phyloP scores from a whole-genome alignment of 345 rosid genomes.

The Moringa oleifera region DNA sequence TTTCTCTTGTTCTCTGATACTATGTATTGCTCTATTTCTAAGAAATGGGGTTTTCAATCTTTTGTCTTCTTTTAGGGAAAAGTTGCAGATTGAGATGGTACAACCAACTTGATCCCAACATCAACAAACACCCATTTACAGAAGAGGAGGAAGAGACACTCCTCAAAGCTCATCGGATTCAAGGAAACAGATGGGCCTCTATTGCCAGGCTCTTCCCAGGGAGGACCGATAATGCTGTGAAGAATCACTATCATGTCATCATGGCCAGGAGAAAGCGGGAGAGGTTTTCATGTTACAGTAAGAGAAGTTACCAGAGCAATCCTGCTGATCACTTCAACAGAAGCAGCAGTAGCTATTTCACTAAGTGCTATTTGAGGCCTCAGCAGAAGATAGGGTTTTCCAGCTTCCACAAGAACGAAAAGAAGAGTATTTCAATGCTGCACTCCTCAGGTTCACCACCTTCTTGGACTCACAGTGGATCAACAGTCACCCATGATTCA shows the following conservation, averaged over 20 bases:
- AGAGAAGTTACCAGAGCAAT: background rate
- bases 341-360: conserved; percentile 6
- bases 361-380: background rate
- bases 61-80: conserved; percentile 33
- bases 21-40: background rate
- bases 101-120: conserved; percentile 69
- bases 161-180: conserved; percentile 47
- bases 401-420: background rate
- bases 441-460: conserved; percentile 4
- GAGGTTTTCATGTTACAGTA: conserved; percentile 20
- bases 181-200: conserved; percentile 62
- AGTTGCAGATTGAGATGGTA: conserved; percentile 78
- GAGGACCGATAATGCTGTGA: conserved; percentile 67
- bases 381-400: conserved; percentile 20
- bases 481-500: conserved; percentile 16
- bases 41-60: background rate
- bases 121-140: conserved; percentile 55
- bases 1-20: background rate
- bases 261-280: conserved; percentile 60
- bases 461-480: conserved; percentile 16
- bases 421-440: background rate
- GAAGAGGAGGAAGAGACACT: conserved; percentile 63
- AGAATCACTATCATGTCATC: conserved; percentile 67
- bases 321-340: conserved; percentile 1
- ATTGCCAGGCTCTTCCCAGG: conserved; percentile 57